Conservation (phyloP, 2,329 filamentous ascomycete species). For the Aspergillus aculeatinus region DNA sequence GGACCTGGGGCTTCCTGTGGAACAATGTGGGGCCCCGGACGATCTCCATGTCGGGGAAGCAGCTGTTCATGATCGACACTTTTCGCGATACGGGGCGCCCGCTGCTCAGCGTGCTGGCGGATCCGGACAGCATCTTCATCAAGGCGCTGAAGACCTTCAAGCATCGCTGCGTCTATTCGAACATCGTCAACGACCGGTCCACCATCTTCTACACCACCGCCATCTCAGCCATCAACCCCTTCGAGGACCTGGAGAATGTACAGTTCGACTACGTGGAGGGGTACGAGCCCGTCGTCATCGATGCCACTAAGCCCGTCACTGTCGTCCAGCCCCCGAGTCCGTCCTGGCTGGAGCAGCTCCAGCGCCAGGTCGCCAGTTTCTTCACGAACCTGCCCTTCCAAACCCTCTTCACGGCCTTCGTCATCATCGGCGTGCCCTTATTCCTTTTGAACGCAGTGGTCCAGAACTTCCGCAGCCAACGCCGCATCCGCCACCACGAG, state of each 20-base stretch:
- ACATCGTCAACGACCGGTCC: conserved; percentile 80
- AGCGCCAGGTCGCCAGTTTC: conserved; percentile 35
- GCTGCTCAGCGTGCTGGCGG: conserved; percentile 76
- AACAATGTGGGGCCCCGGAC: conserved; percentile 82
- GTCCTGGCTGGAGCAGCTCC: conserved; percentile 35
- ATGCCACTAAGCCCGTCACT: conserved; percentile 44
- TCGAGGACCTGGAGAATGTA: conserved; percentile 63
- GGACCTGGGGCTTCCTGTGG: conserved; percentile 67
- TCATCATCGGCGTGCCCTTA: conserved; percentile 69
- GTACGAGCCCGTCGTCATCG: conserved; percentile 73
- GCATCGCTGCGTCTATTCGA: conserved; percentile 75
- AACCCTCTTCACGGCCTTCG: conserved; percentile 64
- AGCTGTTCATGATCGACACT: conserved; percentile 82
- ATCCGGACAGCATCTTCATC: conserved; percentile 82
- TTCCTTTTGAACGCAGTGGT: conserved; percentile 75
- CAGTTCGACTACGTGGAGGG: conserved; percentile 72
- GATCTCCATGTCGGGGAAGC: conserved; percentile 77
- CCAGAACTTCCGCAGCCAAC: conserved; percentile 72
- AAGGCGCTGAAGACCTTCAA: conserved; percentile 73
- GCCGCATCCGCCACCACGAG: conserved; percentile 75
- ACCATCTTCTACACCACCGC: conserved; percentile 80
- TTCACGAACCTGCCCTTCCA: conserved; percentile 62
- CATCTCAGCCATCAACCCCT: conserved; percentile 77
- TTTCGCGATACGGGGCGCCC: conserved; percentile 83
- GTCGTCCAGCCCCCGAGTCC: conserved; percentile 24